These are phyloP conservation scores for Aspergillus transmontanensis DNA, from an alignment of 2,329 filamentous ascomycete species.

Conservation along the genomic window DNA sequence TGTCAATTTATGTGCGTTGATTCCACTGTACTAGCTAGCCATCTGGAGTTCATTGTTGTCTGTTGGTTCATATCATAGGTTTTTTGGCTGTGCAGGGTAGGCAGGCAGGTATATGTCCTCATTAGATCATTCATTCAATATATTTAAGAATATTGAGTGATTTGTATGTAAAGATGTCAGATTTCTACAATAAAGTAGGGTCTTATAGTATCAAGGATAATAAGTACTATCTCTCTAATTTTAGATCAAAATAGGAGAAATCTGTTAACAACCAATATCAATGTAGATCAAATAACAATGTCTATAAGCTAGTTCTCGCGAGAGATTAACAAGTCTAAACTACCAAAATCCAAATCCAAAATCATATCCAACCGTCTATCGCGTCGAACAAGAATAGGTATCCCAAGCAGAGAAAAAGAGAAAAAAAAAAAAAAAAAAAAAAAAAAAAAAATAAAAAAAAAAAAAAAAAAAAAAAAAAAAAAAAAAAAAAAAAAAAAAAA, in stretches of 20 bases:
- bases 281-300: neutral
- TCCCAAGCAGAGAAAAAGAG: slow-evolving; percentile 5
- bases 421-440: neutral
- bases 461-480: too few species aligned
- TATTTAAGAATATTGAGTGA: neutral
- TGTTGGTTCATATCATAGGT: neutral
- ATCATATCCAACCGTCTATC: slow-evolving; percentile 4
- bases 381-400: slow-evolving; percentile 3
- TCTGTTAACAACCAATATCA: neutral
- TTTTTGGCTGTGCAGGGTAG: neutral
- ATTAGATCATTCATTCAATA: neutral
- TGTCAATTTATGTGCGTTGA: neutral
- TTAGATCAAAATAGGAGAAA: neutral
- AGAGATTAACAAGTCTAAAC: neutral
- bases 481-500: too few species aligned
- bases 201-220: neutral
- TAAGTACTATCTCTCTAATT: neutral
- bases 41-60: neutral
- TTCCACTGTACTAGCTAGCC: neutral
- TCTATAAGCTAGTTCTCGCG: neutral
- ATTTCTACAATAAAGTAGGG: neutral
- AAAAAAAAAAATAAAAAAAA: neutral
- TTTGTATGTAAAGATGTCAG: neutral
- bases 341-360: neutral
- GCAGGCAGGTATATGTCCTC: neutral